Evolutionary conservation across 257 asterid species (phyloP).

Genomic region (Jaltomata sinuosa): DNA sequence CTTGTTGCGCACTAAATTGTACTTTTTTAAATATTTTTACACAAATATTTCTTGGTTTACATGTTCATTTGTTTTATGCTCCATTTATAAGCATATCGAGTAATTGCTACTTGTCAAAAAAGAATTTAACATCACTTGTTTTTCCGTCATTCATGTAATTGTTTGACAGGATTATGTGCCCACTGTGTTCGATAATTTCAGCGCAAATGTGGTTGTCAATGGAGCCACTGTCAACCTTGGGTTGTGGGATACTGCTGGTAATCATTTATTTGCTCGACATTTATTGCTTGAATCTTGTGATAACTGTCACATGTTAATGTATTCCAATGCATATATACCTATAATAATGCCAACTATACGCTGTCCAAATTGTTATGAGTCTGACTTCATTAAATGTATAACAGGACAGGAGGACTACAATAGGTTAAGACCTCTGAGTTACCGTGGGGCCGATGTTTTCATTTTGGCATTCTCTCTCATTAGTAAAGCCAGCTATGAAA

Average conservation of each 20-base stretch:
- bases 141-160: neutral
- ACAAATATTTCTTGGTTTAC: neutral
- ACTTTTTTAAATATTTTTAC: neutral
- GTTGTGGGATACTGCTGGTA: conserved; percentile 33
- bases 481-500: conserved; percentile 28
- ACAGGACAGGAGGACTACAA: conserved; percentile 30
- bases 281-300: neutral
- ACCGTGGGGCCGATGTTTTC: conserved; percentile 31
- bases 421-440: conserved; percentile 26
- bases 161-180: conserved; percentile 25
- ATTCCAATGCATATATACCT: neutral
- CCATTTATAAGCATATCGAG: neutral
- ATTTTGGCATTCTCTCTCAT: conserved; percentile 30
- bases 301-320: neutral
- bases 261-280: neutral
- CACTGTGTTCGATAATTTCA: conserved; percentile 27
- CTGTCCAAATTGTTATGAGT: neutral
- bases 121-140: neutral
- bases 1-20: neutral
- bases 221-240: conserved; percentile 27
- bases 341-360: neutral
- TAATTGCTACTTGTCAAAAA: neutral
- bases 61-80: neutral
- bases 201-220: conserved; percentile 28
- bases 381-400: neutral